Conservation (phyloP, 164 flowering plant genomes). For the Dillenia suffruticosa region DNA sequence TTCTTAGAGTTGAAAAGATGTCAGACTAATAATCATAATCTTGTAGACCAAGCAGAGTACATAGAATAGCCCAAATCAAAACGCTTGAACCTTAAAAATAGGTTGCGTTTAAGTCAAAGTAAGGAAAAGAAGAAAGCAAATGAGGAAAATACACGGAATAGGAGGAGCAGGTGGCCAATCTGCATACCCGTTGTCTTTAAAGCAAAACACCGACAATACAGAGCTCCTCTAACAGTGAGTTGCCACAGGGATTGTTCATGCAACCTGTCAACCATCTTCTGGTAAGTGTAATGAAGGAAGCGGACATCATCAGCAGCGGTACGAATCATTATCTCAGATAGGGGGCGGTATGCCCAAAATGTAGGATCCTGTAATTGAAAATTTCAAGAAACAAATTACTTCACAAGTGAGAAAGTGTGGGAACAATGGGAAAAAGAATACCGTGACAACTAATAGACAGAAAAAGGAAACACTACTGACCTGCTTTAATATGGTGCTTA, state of each 20-base stretch:
- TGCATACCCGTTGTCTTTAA: slow-evolving; percentile 53
- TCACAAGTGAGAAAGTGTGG: no score
- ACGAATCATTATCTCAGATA: slow-evolving; percentile 81
- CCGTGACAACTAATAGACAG: no score
- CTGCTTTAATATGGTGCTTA: no score
- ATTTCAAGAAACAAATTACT: slow-evolving; percentile 4
- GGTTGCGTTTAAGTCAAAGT: no score
- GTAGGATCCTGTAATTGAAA: slow-evolving; percentile 66
- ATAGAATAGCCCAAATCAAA: no score
- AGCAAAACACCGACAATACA: slow-evolving; percentile 90
- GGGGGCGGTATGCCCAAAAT: slow-evolving; percentile 85
- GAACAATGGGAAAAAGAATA: no score
- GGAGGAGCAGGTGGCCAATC: slow-evolving; percentile 83
- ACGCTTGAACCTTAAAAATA: no score
- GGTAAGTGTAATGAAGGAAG: slow-evolving; percentile 76
- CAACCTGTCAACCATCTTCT: slow-evolving; percentile 78
- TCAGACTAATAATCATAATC: no score
- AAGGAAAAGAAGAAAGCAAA: background rate
- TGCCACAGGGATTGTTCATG: slow-evolving; percentile 65
- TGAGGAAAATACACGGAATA: slow-evolving; percentile 55
- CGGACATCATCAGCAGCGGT: slow-evolving; percentile 98
- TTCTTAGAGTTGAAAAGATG: no score
- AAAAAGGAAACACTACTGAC: no score
- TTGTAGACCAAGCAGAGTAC: no score
- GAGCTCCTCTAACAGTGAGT: slow-evolving; percentile 76